A percentile compares a stretch with the other conserved stretches of the same genome.
Conservation (phyloP, 208 protist genomes). For the Leishmania turanica region DNA sequence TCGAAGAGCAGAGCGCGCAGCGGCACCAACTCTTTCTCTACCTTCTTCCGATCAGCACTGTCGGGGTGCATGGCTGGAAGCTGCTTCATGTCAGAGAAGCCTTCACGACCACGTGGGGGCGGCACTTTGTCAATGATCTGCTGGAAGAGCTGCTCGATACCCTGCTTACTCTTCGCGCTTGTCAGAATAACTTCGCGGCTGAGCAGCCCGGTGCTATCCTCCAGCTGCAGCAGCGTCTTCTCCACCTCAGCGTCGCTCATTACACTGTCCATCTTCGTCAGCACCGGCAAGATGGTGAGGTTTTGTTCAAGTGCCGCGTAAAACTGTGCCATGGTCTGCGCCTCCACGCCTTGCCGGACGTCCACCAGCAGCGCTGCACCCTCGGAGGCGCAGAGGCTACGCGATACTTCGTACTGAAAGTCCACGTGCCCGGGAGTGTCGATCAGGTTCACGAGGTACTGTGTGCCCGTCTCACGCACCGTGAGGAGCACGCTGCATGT, state of each 20-base stretch:
- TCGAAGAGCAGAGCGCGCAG: slow-evolving; percentile 97
- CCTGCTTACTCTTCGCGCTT: slow-evolving; percentile 92
- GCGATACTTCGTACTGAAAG: slow-evolving; percentile 98
- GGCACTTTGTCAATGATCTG: slow-evolving; percentile 94
- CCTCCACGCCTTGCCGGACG: slow-evolving; percentile 92
- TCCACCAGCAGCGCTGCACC: slow-evolving; percentile 94
- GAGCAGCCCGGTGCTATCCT: slow-evolving; percentile 88
- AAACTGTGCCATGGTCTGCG: slow-evolving; percentile 98
- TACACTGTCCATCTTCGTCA: slow-evolving; percentile 92
- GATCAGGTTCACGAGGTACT: slow-evolving; percentile 97
- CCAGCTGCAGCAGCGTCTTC: slow-evolving; percentile 75
- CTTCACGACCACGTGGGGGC: slow-evolving; percentile 50
- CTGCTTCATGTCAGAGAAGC: slow-evolving; percentile 83
- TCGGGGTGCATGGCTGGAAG: slow-evolving; percentile 66
- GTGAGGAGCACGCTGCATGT: slow-evolving; percentile 90
- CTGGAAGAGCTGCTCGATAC: slow-evolving; percentile 87
- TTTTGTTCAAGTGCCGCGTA: slow-evolving; percentile 92
- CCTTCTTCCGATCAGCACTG: slow-evolving; percentile 48
- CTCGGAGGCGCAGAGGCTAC: slow-evolving; percentile 94
- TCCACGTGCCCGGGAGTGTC: slow-evolving; percentile 98
- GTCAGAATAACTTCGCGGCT: slow-evolving; percentile 87
- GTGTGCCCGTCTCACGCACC: slow-evolving; percentile 11
- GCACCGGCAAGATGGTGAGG: slow-evolving; percentile 84
- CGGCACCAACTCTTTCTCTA: slow-evolving; percentile 66
- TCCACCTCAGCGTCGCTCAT: slow-evolving; percentile 74